A percentile compares a stretch with the other conserved stretches of the same genome.
Conservation (phyloP, 805 yeast genomes). For the Komagataella ulmi region DNA sequence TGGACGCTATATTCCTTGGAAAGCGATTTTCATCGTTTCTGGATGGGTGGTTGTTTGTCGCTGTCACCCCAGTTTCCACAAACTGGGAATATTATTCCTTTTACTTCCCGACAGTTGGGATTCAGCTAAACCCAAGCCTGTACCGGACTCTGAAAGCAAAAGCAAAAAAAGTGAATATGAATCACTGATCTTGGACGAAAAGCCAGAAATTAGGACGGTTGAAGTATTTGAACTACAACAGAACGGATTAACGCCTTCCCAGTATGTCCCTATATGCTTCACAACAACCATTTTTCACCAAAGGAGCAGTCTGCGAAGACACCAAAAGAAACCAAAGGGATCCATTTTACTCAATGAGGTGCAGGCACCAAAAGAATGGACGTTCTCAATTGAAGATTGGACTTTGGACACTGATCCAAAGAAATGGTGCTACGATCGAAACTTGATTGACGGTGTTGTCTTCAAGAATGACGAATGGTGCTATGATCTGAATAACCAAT, state of each 20-base stretch:
- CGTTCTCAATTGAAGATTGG: slow-evolving; percentile 57
- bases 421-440: slow-evolving; percentile 38
- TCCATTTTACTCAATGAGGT: slow-evolving; percentile 39
- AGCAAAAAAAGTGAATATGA: slow-evolving; percentile 9
- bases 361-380: slow-evolving; percentile 63
- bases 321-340: slow-evolving; percentile 54
- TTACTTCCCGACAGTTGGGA: slow-evolving; percentile 8
- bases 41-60: slow-evolving; percentile 43
- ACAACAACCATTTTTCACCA: slow-evolving; percentile 42
- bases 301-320: slow-evolving; percentile 27
- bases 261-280: slow-evolving; percentile 50
- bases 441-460: slow-evolving; percentile 17
- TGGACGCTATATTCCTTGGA: slow-evolving; percentile 52
- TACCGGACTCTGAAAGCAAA: slow-evolving; percentile 2
- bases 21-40: slow-evolving; percentile 33
- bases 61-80: slow-evolving; percentile 40
- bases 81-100: slow-evolving; percentile 2
- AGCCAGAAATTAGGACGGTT: slow-evolving; percentile 45
- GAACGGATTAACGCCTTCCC: slow-evolving; percentile 42
- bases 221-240: slow-evolving; percentile 70
- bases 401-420: slow-evolving; percentile 38
- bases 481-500: slow-evolving; percentile 31
- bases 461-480: slow-evolving; percentile 36
- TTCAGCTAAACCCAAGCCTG: slow-evolving; percentile 17
- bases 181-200: slow-evolving; percentile 58